A percentile compares a stretch with the other conserved stretches of the same genome.
Evolutionary conservation across 1,284 basidiomycete genomes (phyloP).

Genomic region (Lentinula novae-zelandiae): DNA sequence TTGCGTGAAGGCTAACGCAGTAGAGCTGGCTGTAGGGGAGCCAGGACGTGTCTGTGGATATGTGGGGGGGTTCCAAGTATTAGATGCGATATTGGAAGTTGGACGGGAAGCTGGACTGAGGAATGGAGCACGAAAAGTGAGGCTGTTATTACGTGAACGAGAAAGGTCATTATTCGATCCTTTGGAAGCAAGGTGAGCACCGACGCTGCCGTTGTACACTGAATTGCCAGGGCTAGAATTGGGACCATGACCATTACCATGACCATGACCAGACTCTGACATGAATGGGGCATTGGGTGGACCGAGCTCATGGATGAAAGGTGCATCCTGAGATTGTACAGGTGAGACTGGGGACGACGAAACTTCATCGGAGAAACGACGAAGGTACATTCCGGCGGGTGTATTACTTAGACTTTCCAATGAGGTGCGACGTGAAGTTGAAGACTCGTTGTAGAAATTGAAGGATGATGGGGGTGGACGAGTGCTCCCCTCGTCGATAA

Average conservation of each 20-base stretch:
- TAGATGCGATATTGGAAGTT: constrained; percentile 45
- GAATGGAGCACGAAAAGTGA: constrained; percentile 61
- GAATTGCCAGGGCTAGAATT: constrained; percentile 12
- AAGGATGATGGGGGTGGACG: constrained; percentile 46
- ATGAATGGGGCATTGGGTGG: constrained; percentile 48
- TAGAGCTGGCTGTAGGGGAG: constrained; percentile 29
- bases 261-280: constrained; percentile 19
- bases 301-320: constrained; percentile 16
- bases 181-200: constrained; percentile 26
- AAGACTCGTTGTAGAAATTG: constrained; percentile 44
- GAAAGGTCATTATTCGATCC: constrained; percentile 45
- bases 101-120: constrained; percentile 65
- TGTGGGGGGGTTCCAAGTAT: constrained; percentile 57
- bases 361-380: not conserved
- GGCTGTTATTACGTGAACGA: constrained; percentile 20
- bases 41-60: constrained; percentile 24
- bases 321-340: constrained; percentile 8
- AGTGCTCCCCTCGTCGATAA: not conserved
- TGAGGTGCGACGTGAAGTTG: constrained; percentile 28
- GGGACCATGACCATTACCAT: constrained; percentile 12
- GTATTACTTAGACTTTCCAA: constrained; percentile 6
- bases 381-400: not conserved
- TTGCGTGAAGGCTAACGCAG: constrained; percentile 26
- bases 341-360: not conserved
- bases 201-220: constrained; percentile 15